phyloP scores from a whole-genome alignment of 1,284 basidiomycete species.

The Marasmius oreades region DNA sequence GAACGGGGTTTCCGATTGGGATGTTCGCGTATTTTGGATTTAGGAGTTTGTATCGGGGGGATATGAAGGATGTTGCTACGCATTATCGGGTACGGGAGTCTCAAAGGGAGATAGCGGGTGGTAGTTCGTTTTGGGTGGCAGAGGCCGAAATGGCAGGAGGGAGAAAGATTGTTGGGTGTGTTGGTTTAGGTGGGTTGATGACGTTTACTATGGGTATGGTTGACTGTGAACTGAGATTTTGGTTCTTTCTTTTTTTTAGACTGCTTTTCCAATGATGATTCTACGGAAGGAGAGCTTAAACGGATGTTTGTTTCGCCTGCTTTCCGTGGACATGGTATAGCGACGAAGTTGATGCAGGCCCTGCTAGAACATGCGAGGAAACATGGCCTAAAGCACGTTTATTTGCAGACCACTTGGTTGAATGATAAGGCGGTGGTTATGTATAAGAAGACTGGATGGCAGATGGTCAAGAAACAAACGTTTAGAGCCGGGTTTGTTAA shows the following conservation, averaged over 20 bases:
- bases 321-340: neutral
- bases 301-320: neutral
- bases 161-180: neutral
- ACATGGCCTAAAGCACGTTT: neutral
- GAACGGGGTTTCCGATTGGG: neutral
- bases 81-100: neutral
- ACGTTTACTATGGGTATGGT: neutral
- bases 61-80: neutral
- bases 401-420: neutral
- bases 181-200: neutral
- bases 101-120: neutral
- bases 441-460: neutral
- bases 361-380: neutral
- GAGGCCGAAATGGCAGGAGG: neutral
- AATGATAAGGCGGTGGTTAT: neutral
- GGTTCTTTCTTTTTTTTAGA: neutral
- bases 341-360: neutral
- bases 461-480: neutral
- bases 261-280: neutral
- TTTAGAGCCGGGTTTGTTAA: neutral
- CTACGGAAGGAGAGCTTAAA: neutral
- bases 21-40: neutral
- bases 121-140: neutral
- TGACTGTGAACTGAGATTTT: neutral
- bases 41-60: neutral